These are phyloP conservation scores for Thalassiosira livingstoniorum DNA, from an alignment of 352 stramenopile species.

Conservation along the genomic window DNA sequence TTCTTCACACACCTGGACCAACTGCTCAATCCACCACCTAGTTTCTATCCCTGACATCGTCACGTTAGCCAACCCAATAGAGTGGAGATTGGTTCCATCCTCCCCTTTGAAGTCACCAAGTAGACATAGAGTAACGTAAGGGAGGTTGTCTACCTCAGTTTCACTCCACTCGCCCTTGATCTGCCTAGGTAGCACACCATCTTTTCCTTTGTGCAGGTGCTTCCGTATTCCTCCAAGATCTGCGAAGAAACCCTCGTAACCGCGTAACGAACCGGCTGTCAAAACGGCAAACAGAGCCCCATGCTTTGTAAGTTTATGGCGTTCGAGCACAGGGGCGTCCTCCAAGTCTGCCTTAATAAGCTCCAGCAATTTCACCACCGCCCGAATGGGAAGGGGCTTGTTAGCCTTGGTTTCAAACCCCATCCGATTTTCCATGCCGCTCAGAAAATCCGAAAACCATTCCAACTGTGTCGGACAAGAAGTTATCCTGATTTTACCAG, in stretches of 20 bases:
- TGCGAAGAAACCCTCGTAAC: conserved; percentile 30
- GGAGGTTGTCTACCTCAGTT: not conserved
- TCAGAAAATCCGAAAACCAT: conserved; percentile 23
- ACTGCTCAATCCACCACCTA: conserved; percentile 49
- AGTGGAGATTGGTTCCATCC: conserved; percentile 15
- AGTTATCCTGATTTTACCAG: not conserved
- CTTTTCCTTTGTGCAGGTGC: not conserved
- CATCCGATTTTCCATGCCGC: conserved; percentile 21
- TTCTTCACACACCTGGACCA: conserved; percentile 16
- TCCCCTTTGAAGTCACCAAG: conserved; percentile 54
- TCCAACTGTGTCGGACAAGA: conserved; percentile 9
- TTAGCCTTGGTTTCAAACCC: conserved; percentile 18
- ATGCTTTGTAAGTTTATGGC: conserved; percentile 9
- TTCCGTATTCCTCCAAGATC: conserved; percentile 16
- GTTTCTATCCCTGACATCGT: conserved; percentile 35
- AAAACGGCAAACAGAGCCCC: conserved; percentile 10
- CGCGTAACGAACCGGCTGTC: not conserved
- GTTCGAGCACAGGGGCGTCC: not conserved
- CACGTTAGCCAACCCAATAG: conserved; percentile 29
- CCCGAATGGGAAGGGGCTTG: not conserved
- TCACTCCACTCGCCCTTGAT: not conserved
- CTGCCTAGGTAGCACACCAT: not conserved
- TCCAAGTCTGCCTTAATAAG: not conserved
- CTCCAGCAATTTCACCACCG: conserved; percentile 2
- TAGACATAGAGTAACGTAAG: conserved; percentile 18